A percentile compares a stretch with the other conserved stretches of the same genome.
phyloP scores from a whole-genome alignment of 495 filamentous ascomycete species.

The Penicillium taxi region DNA sequence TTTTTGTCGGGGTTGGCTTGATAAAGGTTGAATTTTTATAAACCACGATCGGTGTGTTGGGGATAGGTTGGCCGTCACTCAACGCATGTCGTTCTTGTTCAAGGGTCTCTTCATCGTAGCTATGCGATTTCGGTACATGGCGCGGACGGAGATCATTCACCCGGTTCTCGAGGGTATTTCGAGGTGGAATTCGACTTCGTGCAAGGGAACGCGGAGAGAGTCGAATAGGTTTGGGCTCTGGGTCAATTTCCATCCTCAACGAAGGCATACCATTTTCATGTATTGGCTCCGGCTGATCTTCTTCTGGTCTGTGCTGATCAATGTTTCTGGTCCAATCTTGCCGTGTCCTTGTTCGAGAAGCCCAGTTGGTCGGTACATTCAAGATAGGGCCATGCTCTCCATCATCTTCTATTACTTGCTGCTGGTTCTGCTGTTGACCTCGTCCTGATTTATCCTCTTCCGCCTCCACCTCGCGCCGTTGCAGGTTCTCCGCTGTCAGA shows the following conservation, averaged over 20 bases:
- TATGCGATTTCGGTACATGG: conserved; percentile 4
- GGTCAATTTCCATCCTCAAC: conserved; percentile 8
- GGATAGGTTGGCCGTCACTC: conserved; percentile 33
- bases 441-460: no score
- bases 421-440: no score
- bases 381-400: conserved; percentile 39
- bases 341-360: conserved; percentile 41
- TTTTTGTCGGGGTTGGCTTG: conserved; percentile 29
- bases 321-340: conserved; percentile 48
- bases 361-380: conserved; percentile 53
- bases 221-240: conserved; percentile 10
- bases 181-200: conserved; percentile 8
- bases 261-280: conserved; percentile 4
- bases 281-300: neutral
- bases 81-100: conserved; percentile 20
- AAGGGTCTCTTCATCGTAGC: conserved; percentile 15
- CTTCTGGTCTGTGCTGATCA: conserved; percentile 20
- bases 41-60: conserved; percentile 48
- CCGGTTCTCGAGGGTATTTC: conserved; percentile 17
- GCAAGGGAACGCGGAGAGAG: conserved; percentile 14
- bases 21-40: conserved; percentile 36
- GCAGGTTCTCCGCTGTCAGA: conserved; percentile 41
- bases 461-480: conserved; percentile 35
- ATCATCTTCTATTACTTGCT: conserved; percentile 9
- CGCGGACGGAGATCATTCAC: conserved; percentile 9